Evolutionary conservation across 2,329 filamentous ascomycete species (phyloP).

Genomic region (Neonectria faginata): DNA sequence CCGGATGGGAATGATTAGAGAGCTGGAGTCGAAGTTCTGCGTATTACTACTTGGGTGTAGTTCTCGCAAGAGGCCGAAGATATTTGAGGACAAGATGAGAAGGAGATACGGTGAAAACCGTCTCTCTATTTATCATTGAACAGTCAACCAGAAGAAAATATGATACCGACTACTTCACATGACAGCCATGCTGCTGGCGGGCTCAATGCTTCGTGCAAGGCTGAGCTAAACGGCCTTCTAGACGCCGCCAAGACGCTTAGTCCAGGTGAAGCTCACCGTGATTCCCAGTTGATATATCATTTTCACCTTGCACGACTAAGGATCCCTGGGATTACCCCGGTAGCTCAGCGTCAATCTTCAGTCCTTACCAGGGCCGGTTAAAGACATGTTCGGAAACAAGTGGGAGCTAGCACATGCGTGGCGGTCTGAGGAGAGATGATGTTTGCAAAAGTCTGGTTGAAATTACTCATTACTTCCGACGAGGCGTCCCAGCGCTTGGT

Average conservation of each 20-base stretch:
- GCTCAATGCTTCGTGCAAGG: constrained; percentile 3
- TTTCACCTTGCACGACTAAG: neutral
- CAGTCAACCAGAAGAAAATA: no score
- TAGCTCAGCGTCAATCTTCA: neutral
- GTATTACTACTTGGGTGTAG: neutral
- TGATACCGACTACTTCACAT: neutral
- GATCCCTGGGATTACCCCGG: neutral
- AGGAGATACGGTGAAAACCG: neutral
- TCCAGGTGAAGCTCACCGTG: neutral
- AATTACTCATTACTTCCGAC: constrained; percentile 44
- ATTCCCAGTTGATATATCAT: neutral
- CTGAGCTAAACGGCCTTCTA: neutral
- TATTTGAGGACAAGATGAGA: no score
- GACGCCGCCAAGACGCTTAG: constrained; percentile 1
- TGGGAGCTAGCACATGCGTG: constrained; percentile 6
- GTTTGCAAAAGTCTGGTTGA: constrained; percentile 17
- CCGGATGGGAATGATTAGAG: neutral
- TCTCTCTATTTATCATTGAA: neutral
- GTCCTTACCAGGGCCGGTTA: no score
- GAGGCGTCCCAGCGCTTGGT: constrained; percentile 58
- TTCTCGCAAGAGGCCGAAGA: neutral
- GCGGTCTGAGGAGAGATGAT: neutral
- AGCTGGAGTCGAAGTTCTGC: neutral
- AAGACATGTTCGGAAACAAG: neutral
- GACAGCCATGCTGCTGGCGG: neutral